phyloP scores from a whole-genome alignment of 495 filamentous ascomycete species.

The Sabuloglossum arenarium region DNA sequence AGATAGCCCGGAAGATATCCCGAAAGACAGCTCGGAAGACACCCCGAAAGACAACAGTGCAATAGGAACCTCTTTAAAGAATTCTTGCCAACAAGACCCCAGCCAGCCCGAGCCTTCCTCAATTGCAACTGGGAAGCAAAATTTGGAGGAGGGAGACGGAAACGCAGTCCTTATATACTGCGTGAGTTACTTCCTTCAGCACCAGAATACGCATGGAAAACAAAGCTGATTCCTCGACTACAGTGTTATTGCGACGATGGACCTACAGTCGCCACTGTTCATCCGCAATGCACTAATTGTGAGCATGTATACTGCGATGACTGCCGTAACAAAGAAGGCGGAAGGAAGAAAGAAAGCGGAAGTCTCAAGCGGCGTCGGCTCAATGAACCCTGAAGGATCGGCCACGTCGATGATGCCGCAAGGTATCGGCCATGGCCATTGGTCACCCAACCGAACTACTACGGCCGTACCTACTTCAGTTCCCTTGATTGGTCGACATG shows the following conservation, averaged over 20 bases:
- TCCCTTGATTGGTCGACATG: no score
- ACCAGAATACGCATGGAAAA: neutral
- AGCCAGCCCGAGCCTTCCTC: neutral
- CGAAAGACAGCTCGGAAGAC: no score
- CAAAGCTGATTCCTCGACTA: neutral
- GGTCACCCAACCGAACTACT: no score
- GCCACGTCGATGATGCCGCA: no score
- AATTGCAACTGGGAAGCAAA: neutral
- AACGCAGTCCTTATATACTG: neutral
- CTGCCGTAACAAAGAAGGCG: no score
- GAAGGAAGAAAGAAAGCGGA: no score
- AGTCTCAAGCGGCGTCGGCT: neutral
- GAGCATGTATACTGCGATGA: neutral
- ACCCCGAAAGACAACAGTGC: neutral
- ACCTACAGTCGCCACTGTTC: neutral
- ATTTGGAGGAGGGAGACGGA: neutral
- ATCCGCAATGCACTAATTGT: neutral
- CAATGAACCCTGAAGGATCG: no score
- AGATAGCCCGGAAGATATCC: neutral
- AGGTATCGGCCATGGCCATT: no score
- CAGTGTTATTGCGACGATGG: neutral
- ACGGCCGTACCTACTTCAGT: no score
- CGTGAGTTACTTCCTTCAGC: neutral
- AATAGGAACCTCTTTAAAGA: neutral
- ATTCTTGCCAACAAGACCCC: neutral